Evolutionary conservation across 2,329 filamentous ascomycete genomes (phyloP).

Genomic region (Neobulgaria alba): DNA sequence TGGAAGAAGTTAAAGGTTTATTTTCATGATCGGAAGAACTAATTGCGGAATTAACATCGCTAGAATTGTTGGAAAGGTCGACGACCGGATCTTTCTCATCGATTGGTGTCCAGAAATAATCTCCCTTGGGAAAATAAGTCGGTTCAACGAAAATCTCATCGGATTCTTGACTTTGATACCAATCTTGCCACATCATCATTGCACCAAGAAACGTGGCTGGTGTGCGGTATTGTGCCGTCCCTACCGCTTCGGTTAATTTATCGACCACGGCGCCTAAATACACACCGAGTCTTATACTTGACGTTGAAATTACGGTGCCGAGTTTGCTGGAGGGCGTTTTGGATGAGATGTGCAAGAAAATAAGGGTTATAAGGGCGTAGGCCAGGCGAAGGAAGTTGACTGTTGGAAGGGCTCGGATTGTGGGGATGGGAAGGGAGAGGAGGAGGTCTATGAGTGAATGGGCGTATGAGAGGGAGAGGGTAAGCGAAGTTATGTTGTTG

Average conservation of each 20-base stretch:
- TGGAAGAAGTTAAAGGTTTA: too few species aligned
- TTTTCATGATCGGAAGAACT: background rate
- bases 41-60: background rate
- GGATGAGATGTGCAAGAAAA: constrained; percentile 49
- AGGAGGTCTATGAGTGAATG: constrained; percentile 43
- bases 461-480: constrained; percentile 39
- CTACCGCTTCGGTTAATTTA: constrained; percentile 54
- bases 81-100: too few species aligned
- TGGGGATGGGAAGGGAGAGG: constrained; percentile 33
- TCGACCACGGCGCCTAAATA: constrained; percentile 61
- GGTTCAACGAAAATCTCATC: constrained; percentile 7
- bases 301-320: constrained; percentile 54
- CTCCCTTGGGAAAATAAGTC: constrained; percentile 1
- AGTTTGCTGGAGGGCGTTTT: constrained; percentile 54
- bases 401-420: constrained; percentile 38
- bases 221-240: constrained; percentile 51
- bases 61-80: too few species aligned
- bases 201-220: constrained; percentile 62
- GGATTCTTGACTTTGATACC: constrained; percentile 47
- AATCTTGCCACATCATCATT: constrained; percentile 55
- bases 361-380: constrained; percentile 44
- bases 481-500: constrained; percentile 41
- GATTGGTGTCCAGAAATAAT: background rate
- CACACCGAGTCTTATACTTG: constrained; percentile 50
- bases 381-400: constrained; percentile 41